Evolutionary conservation across 108 stramenopile genomes (phyloP).

Genomic region (Bacterosira constricta): DNA sequence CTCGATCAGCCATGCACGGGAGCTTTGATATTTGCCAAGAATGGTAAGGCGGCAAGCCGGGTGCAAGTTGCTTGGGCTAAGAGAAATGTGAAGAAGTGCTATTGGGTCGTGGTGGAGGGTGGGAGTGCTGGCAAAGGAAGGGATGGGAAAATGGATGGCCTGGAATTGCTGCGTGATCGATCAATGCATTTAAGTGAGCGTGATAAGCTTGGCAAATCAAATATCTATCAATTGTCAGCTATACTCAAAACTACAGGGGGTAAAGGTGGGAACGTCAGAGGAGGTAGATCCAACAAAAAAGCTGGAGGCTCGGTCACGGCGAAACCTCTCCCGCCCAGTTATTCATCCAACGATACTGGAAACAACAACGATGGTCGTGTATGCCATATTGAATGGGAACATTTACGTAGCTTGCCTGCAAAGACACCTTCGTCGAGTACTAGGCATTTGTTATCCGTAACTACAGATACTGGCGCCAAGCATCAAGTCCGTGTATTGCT

Average conservation of each 20-base stretch:
- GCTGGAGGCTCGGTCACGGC: slow-evolving; percentile 32
- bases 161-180: slow-evolving; percentile 37
- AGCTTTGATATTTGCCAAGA: slow-evolving; percentile 76
- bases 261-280: background rate
- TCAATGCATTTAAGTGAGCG: background rate
- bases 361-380: slow-evolving; percentile 24
- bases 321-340: slow-evolving; percentile 30
- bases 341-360: background rate
- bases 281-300: slow-evolving; percentile 4
- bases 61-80: slow-evolving; percentile 71
- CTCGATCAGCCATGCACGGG: slow-evolving; percentile 90
- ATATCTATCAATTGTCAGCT: slow-evolving; percentile 39
- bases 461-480: slow-evolving; percentile 74
- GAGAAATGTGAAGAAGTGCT: slow-evolving; percentile 58
- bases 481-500: slow-evolving; percentile 86
- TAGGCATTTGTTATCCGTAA: slow-evolving; percentile 48
- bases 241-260: slow-evolving; percentile 18
- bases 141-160: slow-evolving; percentile 13
- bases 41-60: slow-evolving; percentile 76
- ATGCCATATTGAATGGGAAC: slow-evolving; percentile 59
- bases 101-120: slow-evolving; percentile 60
- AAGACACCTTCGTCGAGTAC: slow-evolving; percentile 12
- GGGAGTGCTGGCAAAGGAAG: slow-evolving; percentile 10
- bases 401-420: slow-evolving; percentile 28
- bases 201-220: background rate